A percentile compares a stretch with the other conserved stretches of the same genome.
phyloP scores from a whole-genome alignment of 208 protist genomes.

The Leishmania aethiopica region DNA sequence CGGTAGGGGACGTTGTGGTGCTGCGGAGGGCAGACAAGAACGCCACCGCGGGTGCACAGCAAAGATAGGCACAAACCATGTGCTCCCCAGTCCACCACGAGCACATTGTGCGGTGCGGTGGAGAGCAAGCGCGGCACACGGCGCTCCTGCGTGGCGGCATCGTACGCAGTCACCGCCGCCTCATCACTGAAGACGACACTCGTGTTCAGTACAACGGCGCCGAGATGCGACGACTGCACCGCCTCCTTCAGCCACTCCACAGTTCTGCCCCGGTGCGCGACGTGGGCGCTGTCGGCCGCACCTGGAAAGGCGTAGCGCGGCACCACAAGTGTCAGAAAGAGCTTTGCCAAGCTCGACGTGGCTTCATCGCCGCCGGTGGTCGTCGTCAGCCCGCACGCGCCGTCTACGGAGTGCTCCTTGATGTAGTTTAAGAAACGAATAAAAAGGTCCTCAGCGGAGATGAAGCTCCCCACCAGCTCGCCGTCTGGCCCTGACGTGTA shows the following conservation, averaged over 20 bases:
- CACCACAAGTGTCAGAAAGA: slow-evolving; percentile 80
- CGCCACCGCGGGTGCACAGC: slow-evolving; percentile 55
- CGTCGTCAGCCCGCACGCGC: slow-evolving; percentile 61
- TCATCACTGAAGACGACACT: slow-evolving; percentile 81
- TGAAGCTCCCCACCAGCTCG: slow-evolving; percentile 44
- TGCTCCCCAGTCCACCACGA: slow-evolving; percentile 86
- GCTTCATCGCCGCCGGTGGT: slow-evolving; percentile 9
- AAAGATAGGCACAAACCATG: slow-evolving; percentile 64
- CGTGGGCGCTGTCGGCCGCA: slow-evolving; percentile 12
- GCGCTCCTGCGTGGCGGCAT: slow-evolving; percentile 35
- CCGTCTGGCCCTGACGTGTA: slow-evolving; percentile 37
- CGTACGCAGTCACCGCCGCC: slow-evolving; percentile 61
- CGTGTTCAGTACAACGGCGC: slow-evolving; percentile 43
- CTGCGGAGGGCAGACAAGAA: slow-evolving; percentile 36
- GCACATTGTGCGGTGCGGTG: slow-evolving; percentile 39
- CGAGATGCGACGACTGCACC: slow-evolving; percentile 63
- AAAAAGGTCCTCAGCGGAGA: slow-evolving; percentile 74
- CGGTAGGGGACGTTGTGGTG: slow-evolving; percentile 35
- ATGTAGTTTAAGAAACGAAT: slow-evolving; percentile 84
- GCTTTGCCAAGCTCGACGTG: slow-evolving; percentile 7
- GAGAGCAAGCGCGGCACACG: slow-evolving; percentile 31
- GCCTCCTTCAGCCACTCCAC: slow-evolving; percentile 75
- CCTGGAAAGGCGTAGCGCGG: slow-evolving; percentile 75
- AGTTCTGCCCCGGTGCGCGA: slow-evolving; percentile 12
- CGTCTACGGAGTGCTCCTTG: slow-evolving; percentile 81